Evolutionary conservation across 192 early-diverging fungal species (phyloP), one percentile per base, ranked within the genome.

Genomic region (Rhizophlyctis rosea): DNA sequence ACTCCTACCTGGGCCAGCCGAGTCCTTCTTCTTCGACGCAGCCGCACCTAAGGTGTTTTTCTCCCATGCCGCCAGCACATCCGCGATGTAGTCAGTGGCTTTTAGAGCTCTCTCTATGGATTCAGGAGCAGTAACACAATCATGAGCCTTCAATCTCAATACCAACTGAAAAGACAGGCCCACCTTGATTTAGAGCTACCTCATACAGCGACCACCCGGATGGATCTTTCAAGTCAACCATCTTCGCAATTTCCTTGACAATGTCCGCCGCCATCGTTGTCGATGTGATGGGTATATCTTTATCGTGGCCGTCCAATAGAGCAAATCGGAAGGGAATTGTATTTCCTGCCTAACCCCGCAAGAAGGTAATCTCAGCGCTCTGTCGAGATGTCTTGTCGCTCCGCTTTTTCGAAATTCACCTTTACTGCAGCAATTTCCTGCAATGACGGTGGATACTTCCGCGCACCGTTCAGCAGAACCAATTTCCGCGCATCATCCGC

Each of bases 141-240:
- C 18, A 13, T 13, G 39, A 44, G 18, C 7, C 18, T 44, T 44
- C 18, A 7, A 18, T n/a, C n/a, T n/a, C n/a, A n/a, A n/a, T n/a
- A n/a, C n/a, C n/a, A n/a, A n/a, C n/a, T n/a, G n/a, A n/a, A n/a
- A n/a, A n/a, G n/a, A 44, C 7, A 58, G 14, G 30, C 34, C 47
- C 4, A 75, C 65, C 69, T 13, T 30, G 24, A 24, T 70, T 64
- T 34, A 55, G 47, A n/a, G 59, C 34, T 1, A 65, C 54, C 34
- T 73, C 70, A 61, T 72, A 83, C 11, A 83, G 54, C n/a, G 81
- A 80, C 81, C 81, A 83, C 14, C 80, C 75, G 11, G 64, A 27
- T 16, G 64, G 34, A 49, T 82, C 80, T 59, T 72, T 73, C 39
- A 83, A 58, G 13, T 80, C 72, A 28, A 82, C 71, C 32, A 56